Evolutionary conservation across 2,329 filamentous ascomycete species (phyloP), one percentile per base, ranked within the genome.

Genomic region (Penicillium sp.): DNA sequence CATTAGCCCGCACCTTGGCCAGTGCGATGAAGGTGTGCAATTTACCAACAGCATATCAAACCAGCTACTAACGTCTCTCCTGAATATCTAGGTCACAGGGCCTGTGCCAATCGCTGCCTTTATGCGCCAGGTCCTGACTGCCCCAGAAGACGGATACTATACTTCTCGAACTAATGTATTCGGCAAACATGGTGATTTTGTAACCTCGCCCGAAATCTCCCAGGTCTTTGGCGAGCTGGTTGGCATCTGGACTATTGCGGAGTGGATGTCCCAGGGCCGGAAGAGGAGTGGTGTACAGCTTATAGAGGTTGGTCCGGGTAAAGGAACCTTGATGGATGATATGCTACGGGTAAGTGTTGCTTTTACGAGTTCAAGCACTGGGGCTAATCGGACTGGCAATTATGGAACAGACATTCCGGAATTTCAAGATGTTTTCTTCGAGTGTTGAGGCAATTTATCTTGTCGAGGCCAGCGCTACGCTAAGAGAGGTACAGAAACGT

Each of bases 121-220:
- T 70, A 98, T 98, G 93, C 91, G 93, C 67, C 95, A 97, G 85
- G 96, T 92, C 69, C 81, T 98, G 56, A 98, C 93, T 0, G 88
- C 88, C 9, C 88, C 93, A 53, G 74, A 89, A 33, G 90, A 89
- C 50, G 93, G 93, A 46, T 98, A 98, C 75, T 98, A 98, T 72
- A 97, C 90, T 0, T 82, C 86, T 4, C 81, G 83, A 23, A 79
- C 85, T 38, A 79, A 46, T 65, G 91, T 92, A 56, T 98, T 98
- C 62, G 93, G 93, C n/a, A 76, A 81, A 47, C 88, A 89, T 64
- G 93, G 93, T 24, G 93, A 98, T 71, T 98, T 98, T 66, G 86
- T 97, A 44, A 98, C 93, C 0, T 96, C 91, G 0, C 93, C 93
- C 0, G 93, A 98, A 71, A 97, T 98, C 61, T 96, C 91, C 0